Evolutionary conservation across 1,139 yeast species (phyloP), one percentile per base, ranked within the genome.

Genomic region (Candida gigantensis): DNA sequence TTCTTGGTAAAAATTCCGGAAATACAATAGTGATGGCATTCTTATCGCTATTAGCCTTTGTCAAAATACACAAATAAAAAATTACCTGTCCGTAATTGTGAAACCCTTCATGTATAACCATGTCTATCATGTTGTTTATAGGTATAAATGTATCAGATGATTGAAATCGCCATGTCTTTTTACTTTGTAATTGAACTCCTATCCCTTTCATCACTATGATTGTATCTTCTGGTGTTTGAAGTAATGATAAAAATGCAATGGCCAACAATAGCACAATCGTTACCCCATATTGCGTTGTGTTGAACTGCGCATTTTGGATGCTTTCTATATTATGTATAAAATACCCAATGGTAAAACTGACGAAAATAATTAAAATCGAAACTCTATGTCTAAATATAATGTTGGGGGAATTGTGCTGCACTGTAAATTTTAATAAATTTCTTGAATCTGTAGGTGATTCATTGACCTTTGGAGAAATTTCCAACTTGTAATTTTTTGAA

Each of bases 71-170:
- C 54, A 83, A 57, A 50, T 81, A 81, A 50, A 71, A 80, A 1
- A 81, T 65, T 6, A 81, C 86, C 51, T 76, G 78, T 11, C 75
- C 76, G 45, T 78, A 73, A 6, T 80, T 79, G 43, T 68, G 71
- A 51, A 82, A 81, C 1, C 84, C 88, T 53, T 83, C 90, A 49
- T 81, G 82, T 21, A 83, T 77, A 0, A 81, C 77, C 18, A 82
- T 54, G 52, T 81, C 87, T 4, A 75, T 70, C 35, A 82, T 69
- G 30, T 63, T 62, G 31, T 69, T 74, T 27, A 70, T 58, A 0
- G 86, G 81, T 10, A 80, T 66, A 49, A 81, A 79, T 34, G 53
- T 50, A 17, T 54, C 52, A 5, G 47, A 37, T 11, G 49, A 50
- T 24, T 51, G 47, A 39, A 62, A 59, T 37, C 47, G 49, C 71